phyloP scores from a whole-genome alignment of 371 early-diverging fungal species.

The Mucor velutinosus region DNA sequence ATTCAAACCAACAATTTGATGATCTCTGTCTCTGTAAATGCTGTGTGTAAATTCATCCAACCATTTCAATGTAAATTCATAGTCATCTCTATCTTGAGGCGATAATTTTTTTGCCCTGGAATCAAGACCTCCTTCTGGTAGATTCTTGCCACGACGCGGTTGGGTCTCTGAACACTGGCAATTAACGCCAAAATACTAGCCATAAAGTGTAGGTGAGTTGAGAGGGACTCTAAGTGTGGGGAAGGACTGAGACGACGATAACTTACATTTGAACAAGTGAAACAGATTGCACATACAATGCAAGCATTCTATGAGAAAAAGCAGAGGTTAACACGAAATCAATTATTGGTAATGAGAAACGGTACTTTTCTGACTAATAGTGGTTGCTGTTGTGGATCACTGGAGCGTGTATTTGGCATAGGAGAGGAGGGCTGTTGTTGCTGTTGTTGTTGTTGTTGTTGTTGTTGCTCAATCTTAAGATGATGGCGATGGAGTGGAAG shows the following conservation, averaged over 20 bases:
- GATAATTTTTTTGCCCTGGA: conserved; percentile 51
- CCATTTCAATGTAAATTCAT: conserved; percentile 50
- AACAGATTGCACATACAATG: conserved; percentile 52
- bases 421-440: conserved; percentile 16
- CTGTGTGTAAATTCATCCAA: conserved; percentile 44
- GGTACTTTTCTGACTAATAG: conserved; percentile 9
- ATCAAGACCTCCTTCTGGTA: conserved; percentile 49
- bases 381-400: conserved; percentile 28
- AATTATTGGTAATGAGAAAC: background rate
- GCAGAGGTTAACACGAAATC: background rate
- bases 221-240: background rate
- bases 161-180: conserved; percentile 51
- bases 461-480: background rate
- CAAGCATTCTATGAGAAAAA: conserved; percentile 47
- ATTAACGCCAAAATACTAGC: conserved; percentile 44
- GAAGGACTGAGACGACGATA: background rate
- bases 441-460: background rate
- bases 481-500: conserved; percentile 21
- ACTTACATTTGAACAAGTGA: conserved; percentile 53
- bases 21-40: conserved; percentile 38
- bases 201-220: no score
- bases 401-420: conserved; percentile 10
- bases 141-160: conserved; percentile 53
- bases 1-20: conserved; percentile 34
- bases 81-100: conserved; percentile 46